phyloP scores from a whole-genome alignment of 768 basidiomycete genomes.

The Rhodosporidiobolus odoratus region DNA sequence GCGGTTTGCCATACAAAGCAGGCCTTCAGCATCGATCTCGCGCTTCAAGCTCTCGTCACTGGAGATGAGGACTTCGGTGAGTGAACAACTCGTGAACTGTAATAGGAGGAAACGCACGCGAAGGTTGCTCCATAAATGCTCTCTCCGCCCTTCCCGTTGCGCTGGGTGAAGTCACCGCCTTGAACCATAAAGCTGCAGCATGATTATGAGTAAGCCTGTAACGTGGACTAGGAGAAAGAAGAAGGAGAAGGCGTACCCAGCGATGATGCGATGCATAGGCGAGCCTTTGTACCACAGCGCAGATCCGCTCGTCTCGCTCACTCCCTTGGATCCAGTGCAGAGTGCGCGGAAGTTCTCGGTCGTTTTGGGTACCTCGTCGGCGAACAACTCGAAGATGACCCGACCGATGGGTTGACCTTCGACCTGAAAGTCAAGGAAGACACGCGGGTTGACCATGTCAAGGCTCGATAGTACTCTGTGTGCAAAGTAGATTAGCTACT shows the following conservation, averaged over 20 bases:
- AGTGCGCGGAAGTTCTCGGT: slow-evolving; percentile 78
- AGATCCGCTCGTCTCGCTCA: slow-evolving; percentile 58
- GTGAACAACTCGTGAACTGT: background rate
- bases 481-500: no score
- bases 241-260: slow-evolving; percentile 53
- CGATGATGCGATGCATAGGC: slow-evolving; percentile 63
- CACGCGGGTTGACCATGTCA: slow-evolving; percentile 30
- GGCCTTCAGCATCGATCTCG: slow-evolving; percentile 61
- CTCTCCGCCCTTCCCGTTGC: slow-evolving; percentile 74
- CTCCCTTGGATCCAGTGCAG: slow-evolving; percentile 78
- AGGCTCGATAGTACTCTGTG: no score
- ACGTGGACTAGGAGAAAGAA: background rate
- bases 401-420: slow-evolving; percentile 34
- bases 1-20: slow-evolving; percentile 86
- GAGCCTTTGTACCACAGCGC: slow-evolving; percentile 76
- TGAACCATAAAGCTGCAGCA: slow-evolving; percentile 40
- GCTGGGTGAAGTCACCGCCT: slow-evolving; percentile 65
- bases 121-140: slow-evolving; percentile 73
- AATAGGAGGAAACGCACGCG: slow-evolving; percentile 36
- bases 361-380: slow-evolving; percentile 66
- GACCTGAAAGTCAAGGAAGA: slow-evolving; percentile 31
- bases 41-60: slow-evolving; percentile 66
- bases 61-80: background rate
- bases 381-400: slow-evolving; percentile 60
- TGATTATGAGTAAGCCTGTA: no score